Percentiles rank a stretch among this genome's conserved stretches.
Conservation (phyloP, 2,329 filamentous ascomycete species). For the Cordyceps javanica region DNA sequence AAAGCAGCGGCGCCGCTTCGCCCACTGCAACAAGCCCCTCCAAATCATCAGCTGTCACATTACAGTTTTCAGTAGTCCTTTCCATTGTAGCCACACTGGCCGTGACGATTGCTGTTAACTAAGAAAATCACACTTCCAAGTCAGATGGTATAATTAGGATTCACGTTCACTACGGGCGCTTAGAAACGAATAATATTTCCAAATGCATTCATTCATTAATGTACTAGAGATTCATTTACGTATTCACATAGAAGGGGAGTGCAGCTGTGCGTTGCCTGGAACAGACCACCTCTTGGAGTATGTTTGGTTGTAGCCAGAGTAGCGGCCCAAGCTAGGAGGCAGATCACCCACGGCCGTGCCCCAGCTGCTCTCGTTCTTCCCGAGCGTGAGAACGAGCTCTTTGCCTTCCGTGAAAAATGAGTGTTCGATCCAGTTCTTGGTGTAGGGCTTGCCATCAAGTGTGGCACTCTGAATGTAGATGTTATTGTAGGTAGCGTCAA, state of each 20-base stretch:
- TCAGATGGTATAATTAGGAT: too few species aligned
- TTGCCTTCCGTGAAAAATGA: conserved; percentile 61
- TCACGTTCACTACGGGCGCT: too few species aligned
- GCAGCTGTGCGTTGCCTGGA: not conserved
- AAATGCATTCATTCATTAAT: not conserved
- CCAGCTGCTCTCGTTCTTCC: conserved; percentile 57
- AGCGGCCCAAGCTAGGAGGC: conserved; percentile 50
- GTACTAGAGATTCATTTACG: not conserved
- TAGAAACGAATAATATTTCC: too few species aligned
- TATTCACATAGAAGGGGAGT: not conserved
- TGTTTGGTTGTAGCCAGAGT: conserved; percentile 26
- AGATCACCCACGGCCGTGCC: conserved; percentile 53
- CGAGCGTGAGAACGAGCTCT: conserved; percentile 56
- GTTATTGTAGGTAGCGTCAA: conserved; percentile 50
- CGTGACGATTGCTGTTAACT: not conserved
- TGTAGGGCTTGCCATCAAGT: conserved; percentile 54
- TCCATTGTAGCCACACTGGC: not conserved
- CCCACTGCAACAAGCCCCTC: not conserved
- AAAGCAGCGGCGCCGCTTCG: not conserved
- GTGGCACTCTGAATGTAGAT: conserved; percentile 62
- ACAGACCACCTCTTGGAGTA: conserved; percentile 8
- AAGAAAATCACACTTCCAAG: not conserved
- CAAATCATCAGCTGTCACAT: not conserved
- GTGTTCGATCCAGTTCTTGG: conserved; percentile 62
- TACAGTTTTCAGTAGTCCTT: not conserved